Evolutionary conservation across 78 protist genomes (phyloP).

Genomic region (Isochrysis galbana): DNA sequence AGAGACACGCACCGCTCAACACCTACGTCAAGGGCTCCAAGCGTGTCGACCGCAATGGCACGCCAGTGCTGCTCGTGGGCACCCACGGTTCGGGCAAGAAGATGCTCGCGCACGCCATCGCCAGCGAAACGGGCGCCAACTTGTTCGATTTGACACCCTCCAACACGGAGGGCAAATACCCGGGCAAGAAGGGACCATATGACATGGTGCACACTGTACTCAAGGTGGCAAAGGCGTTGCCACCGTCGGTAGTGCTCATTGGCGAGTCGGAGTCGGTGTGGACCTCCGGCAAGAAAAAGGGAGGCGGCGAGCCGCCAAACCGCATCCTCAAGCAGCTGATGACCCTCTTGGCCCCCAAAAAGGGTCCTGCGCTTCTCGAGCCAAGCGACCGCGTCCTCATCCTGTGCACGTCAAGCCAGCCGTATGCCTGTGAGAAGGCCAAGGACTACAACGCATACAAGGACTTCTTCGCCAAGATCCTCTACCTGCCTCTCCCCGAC

Average conservation of each 20-base stretch:
- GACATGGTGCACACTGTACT: slow-evolving; percentile 39
- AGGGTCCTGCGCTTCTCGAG: neutral
- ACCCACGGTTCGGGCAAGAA: slow-evolving; percentile 52
- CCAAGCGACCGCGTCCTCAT: slow-evolving; percentile 10
- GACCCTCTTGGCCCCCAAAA: neutral
- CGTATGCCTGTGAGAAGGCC: neutral
- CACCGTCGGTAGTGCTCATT: slow-evolving; percentile 28
- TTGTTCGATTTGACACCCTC: slow-evolving; percentile 58
- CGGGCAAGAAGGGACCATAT: slow-evolving; percentile 27
- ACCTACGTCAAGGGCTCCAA: neutral
- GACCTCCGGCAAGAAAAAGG: neutral
- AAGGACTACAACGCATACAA: neutral
- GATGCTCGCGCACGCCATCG: slow-evolving; percentile 60
- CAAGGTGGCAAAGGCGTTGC: slow-evolving; percentile 47
- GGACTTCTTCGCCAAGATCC: neutral
- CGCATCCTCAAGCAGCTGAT: slow-evolving; percentile 2
- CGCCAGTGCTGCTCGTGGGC: slow-evolving; percentile 46
- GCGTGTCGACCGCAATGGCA: slow-evolving; percentile 12
- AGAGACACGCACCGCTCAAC: slow-evolving; percentile 11
- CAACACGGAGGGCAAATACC: slow-evolving; percentile 10
- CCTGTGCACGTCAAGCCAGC: neutral
- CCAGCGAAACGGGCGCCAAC: slow-evolving; percentile 46
- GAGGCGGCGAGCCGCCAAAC: slow-evolving; percentile 4
- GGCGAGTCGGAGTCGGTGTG: neutral
- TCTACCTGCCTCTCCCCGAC: slow-evolving; percentile 2